Base-by-base conservation (phyloP, 805 yeast genomes). In the Lachancea sp. region DNA sequence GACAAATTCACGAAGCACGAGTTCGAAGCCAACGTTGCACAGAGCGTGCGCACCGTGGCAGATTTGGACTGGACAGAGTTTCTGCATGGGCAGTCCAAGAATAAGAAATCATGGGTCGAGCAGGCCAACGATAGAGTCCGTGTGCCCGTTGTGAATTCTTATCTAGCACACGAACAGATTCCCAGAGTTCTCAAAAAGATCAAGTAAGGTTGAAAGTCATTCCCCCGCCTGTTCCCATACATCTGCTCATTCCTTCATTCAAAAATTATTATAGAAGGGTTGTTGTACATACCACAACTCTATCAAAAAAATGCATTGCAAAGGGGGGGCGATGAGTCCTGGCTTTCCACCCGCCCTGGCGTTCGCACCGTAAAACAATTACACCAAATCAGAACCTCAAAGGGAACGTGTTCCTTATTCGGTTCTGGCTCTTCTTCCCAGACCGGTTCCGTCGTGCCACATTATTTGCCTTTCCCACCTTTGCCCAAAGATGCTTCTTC, bases 401-500 rank as follows among this genome's bases (percentile, higher is more conserved):
- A n/a, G n/a, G n/a, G n/a, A n/a, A n/a, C n/a, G n/a, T n/a, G n/a
- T n/a, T n/a, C n/a, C n/a, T n/a, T n/a, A n/a, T n/a, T n/a, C n/a
- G n/a, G n/a, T n/a, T n/a, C n/a, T n/a, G 13, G 31, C 4, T 29
- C 15, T 29, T 29, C 13, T 7, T 7, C 13, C 31, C 15, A 13
- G 15, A 29, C 31, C 29, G 8, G 25, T 22, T 22, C 8, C 8
- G 20, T 19, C 25, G 8, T 22, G 9, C 19, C 33, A 40, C 32
- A 40, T 40, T 49, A 51, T 42, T 58, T 60, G 17, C 52, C 59
- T 42, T 52, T 55, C n/a, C 58, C 58, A 36, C 52, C 58, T 29
- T 48, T 53, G 8, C 48, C 51, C 13, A 57, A 42, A 3, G 39
- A 47, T 1, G 53, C 65, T 36, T 62, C 61, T 46, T 65, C 69